Conservation (phyloP, 768 basidiomycete species). For the Lentinus tigrinus region DNA sequence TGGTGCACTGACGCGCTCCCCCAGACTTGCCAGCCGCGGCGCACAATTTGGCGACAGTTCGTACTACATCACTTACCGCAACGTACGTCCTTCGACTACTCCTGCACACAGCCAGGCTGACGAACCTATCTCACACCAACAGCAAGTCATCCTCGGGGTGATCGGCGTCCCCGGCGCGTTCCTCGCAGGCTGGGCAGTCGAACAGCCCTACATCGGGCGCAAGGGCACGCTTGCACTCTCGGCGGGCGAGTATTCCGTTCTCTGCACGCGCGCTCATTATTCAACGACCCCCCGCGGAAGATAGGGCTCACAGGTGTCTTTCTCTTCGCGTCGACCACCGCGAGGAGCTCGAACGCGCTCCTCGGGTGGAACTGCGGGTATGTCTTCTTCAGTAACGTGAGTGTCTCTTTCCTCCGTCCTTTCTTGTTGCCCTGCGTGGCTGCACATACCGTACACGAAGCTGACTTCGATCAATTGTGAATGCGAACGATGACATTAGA, state of each 20-base stretch:
- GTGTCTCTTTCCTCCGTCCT: background rate
- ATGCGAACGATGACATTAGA: conserved; percentile 32
- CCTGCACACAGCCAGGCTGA: background rate
- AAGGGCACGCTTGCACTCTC: conserved; percentile 65
- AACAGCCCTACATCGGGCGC: conserved; percentile 60
- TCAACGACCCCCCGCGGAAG: conserved; percentile 47
- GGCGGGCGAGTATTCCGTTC: conserved; percentile 46
- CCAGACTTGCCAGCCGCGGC: conserved; percentile 33
- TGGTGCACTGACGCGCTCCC: background rate
- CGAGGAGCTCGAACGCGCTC: conserved; percentile 62
- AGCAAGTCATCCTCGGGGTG: conserved; percentile 71
- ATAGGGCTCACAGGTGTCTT: conserved; percentile 72
- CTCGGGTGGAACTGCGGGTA: conserved; percentile 77
- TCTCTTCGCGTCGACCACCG: conserved; percentile 74
- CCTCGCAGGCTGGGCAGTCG: conserved; percentile 70
- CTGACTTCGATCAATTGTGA: too few species aligned
- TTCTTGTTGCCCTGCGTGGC: background rate
- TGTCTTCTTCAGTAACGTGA: conserved; percentile 30
- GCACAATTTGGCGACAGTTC: conserved; percentile 35
- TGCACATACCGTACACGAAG: too few species aligned
- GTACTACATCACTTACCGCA: conserved; percentile 36
- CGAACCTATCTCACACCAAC: background rate
- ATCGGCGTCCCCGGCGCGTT: conserved; percentile 73
- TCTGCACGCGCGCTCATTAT: conserved; percentile 28
- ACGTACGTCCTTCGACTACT: conserved; percentile 23